phyloP scores from a whole-genome alignment of 169 alveolate species.

The Sarcocystis neurona region DNA sequence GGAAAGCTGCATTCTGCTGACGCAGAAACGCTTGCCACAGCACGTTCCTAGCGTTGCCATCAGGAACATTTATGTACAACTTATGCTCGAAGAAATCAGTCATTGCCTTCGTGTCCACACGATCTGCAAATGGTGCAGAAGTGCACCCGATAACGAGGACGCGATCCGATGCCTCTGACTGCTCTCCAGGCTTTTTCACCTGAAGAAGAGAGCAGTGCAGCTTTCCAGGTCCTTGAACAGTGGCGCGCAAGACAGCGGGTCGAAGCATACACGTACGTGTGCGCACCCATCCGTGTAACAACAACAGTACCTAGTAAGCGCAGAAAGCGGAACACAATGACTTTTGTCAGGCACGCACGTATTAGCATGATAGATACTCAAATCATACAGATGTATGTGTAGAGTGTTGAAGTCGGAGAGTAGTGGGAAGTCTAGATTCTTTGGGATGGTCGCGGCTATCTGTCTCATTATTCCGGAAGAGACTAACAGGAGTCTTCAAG shows the following conservation, averaged over 20 bases:
- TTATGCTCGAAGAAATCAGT: constrained; percentile 82
- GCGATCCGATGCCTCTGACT: constrained; percentile 72
- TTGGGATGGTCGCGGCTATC: too few species aligned
- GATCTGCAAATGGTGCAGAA: constrained; percentile 80
- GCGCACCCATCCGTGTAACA: neutral
- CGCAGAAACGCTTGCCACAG: constrained; percentile 78
- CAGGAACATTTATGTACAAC: constrained; percentile 84
- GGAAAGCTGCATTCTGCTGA: constrained; percentile 25
- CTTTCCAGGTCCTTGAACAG: neutral
- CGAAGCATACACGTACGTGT: too few species aligned
- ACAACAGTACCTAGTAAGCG: neutral
- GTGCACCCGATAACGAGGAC: constrained; percentile 86
- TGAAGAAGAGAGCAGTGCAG: neutral
- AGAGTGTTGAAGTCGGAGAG: too few species aligned
- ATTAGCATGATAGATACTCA: too few species aligned
- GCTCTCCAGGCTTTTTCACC: constrained; percentile 41
- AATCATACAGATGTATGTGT: too few species aligned
- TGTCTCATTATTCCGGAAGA: too few species aligned
- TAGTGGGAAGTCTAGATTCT: too few species aligned
- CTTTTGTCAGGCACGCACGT: too few species aligned
- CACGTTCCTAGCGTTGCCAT: constrained; percentile 80
- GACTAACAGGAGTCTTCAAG: too few species aligned
- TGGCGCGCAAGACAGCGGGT: neutral
- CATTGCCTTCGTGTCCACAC: constrained; percentile 75
- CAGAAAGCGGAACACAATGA: too few species aligned